phyloP scores from a whole-genome alignment of 2,329 filamentous ascomycete genomes.

The Sporothrix humicola region DNA sequence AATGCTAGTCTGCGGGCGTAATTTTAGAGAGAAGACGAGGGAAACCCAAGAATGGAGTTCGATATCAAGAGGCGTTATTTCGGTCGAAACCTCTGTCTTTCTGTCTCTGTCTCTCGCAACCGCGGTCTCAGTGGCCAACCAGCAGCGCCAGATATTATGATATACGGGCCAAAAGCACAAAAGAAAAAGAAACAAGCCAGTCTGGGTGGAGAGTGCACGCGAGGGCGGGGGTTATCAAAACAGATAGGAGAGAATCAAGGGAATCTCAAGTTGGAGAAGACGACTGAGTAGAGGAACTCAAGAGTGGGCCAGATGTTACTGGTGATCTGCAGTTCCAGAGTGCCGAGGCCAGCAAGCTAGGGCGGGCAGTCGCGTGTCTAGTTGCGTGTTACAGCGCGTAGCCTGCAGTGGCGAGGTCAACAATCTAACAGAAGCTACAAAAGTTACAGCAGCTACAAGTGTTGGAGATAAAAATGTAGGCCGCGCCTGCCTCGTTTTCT shows the following conservation, averaged over 20 bases:
- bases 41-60: too few species aligned
- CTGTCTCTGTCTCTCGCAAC: background rate
- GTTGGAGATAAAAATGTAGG: conserved; percentile 5
- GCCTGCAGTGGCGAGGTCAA: background rate
- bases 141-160: background rate
- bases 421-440: background rate
- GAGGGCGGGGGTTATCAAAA: background rate
- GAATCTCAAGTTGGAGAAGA: background rate
- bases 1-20: background rate
- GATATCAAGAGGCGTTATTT: background rate
- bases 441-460: background rate
- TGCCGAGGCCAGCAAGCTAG: background rate
- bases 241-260: background rate
- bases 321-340: conserved; percentile 3
- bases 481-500: background rate
- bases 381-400: background rate
- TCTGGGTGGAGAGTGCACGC: conserved; percentile 17
- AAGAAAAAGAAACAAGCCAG: conserved; percentile 19
- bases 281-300: background rate
- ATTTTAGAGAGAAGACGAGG: background rate
- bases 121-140: background rate
- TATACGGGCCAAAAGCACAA: conserved; percentile 3
- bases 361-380: conserved; percentile 15
- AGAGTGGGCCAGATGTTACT: background rate
- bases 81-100: too few species aligned